Evolutionary conservation across 2,329 filamentous ascomycete genomes (phyloP).

Genomic region (Raffaelea arxii): DNA sequence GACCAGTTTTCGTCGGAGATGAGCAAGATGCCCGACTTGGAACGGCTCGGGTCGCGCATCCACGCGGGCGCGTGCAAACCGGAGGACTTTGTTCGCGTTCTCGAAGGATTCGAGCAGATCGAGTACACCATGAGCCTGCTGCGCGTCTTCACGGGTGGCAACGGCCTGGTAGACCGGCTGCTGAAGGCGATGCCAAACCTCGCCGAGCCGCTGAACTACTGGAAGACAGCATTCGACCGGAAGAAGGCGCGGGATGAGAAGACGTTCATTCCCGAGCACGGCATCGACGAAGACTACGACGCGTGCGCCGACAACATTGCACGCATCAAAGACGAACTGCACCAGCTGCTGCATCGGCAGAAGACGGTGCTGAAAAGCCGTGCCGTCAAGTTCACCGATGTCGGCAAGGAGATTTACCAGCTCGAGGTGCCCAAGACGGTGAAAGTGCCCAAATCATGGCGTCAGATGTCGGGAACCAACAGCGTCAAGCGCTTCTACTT

Average conservation of each 20-base stretch:
- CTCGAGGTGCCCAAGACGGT: constrained; percentile 77
- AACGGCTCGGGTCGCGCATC: constrained; percentile 86
- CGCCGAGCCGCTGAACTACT: constrained; percentile 62
- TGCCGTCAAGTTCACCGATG: constrained; percentile 66
- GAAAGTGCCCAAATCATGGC: constrained; percentile 83
- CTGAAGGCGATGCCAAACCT: constrained; percentile 82
- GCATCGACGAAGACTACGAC: constrained; percentile 90
- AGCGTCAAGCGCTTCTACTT: constrained; percentile 93
- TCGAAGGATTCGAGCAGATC: constrained; percentile 96
- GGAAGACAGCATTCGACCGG: constrained; percentile 88
- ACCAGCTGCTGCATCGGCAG: constrained; percentile 60
- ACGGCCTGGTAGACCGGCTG: constrained; percentile 76
- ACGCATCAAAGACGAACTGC: constrained; percentile 63
- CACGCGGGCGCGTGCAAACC: constrained; percentile 85
- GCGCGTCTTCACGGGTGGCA: constrained; percentile 61
- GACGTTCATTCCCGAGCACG: constrained; percentile 72
- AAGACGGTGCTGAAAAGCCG: constrained; percentile 66
- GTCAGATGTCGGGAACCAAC: constrained; percentile 91
- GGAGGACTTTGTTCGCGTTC: constrained; percentile 84
- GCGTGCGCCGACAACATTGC: constrained; percentile 66
- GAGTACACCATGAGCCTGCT: constrained; percentile 86
- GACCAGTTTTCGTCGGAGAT: constrained; percentile 85
- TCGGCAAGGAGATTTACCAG: constrained; percentile 96
- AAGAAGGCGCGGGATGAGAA: constrained; percentile 68
- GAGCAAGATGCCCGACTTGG: constrained; percentile 85